Percentiles rank a stretch among this genome's conserved stretches.
phyloP scores from a whole-genome alignment of 345 rosid species.

The Dovyalis caffra region DNA sequence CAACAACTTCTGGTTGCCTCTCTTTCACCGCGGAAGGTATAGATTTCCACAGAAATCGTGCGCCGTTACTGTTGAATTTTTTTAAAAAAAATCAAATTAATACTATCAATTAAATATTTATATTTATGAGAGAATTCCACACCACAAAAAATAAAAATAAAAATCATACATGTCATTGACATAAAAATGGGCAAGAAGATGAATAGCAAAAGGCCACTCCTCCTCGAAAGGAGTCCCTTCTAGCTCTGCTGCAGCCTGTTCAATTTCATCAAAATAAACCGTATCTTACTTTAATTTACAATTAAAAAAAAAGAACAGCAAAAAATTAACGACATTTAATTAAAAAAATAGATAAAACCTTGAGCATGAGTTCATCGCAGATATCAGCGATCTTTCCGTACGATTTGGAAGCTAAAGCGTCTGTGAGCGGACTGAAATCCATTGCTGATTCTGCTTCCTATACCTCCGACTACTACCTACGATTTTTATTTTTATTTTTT shows the following conservation, averaged over 20 bases:
- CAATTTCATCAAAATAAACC: background rate
- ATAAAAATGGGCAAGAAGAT: constrained; percentile 69
- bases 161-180: constrained; percentile 55
- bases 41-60: constrained; percentile 82
- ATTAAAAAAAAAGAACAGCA: background rate
- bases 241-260: constrained; percentile 71
- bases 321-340: background rate
- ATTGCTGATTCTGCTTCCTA: constrained; percentile 25
- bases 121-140: background rate
- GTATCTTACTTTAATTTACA: background rate
- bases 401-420: constrained; percentile 57
- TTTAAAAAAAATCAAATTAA: background rate
- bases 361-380: constrained; percentile 76
- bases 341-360: constrained; percentile 32
- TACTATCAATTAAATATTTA: background rate
- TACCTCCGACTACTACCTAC: background rate
- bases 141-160: background rate
- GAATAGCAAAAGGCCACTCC: constrained; percentile 91
- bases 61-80: constrained; percentile 60
- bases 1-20: constrained; percentile 64
- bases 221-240: constrained; percentile 63
- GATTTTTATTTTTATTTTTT: too few species aligned
- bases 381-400: constrained; percentile 65
- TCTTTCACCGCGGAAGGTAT: constrained; percentile 66
- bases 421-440: constrained; percentile 66